Base-by-base conservation (phyloP, 768 basidiomycete species). In the Boletus reticuloceps region DNA sequence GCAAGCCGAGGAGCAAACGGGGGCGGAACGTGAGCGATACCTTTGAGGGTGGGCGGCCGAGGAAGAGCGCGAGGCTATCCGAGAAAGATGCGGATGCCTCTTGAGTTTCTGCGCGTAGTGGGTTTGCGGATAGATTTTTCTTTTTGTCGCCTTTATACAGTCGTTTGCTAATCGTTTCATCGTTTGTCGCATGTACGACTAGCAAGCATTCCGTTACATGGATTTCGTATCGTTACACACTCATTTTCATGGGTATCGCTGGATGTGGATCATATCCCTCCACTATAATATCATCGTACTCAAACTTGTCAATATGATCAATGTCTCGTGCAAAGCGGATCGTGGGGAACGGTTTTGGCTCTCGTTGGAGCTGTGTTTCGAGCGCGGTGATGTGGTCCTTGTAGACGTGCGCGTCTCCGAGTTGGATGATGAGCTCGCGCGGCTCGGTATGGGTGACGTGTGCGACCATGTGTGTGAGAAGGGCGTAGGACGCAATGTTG, bases 391-490 rank as follows among this genome's bases (percentile, higher is more conserved):
- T 82, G 63, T 98, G 97, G 66, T 98, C 93, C 46, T 80, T 77
- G 73, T 99, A 98, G 16, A 98, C 91, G 64, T 99, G 97, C 2
- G 97, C 95, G 65, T 99, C 97, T 3, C 97, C 97, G 61, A 98
- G 90, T 71, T 97, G 95, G 58, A 98, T 89, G 66, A 96, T 79
- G 51, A 99, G 84, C 69, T 97, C 95, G 69, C 89, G 86, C 1
- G 97, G 83, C 32, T 86, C 83, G 5, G 91, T 94, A 42, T 81
- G 79, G 13, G 96, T 98, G 54, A 97, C 85, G 25, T 83, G 86
- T n/a, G 96, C 95, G 59, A 99, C 84, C 91, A 99, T 94, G 72
- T 98, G 94, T 0, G 95, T 97, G 51, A 99, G 84, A 20, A 99
- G 82, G 7, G 97, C 91, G 72, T 98, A 99, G 0, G 97, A 98